Conservation (phyloP, 2,329 filamentous ascomycete genomes). For the Colletotrichum paranaense region DNA sequence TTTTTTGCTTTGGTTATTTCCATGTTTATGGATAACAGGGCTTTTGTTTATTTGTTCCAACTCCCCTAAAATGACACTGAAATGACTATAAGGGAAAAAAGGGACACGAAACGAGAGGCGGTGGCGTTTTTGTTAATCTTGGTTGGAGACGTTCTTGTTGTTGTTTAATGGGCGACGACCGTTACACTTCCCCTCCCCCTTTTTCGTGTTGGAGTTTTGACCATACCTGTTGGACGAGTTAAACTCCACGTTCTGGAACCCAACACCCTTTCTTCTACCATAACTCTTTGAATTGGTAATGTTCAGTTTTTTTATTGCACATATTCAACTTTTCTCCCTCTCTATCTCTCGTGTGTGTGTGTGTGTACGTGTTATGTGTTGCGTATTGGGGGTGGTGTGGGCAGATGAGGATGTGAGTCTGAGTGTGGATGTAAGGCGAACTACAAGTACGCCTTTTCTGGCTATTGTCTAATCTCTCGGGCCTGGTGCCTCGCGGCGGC, state of each 20-base stretch:
- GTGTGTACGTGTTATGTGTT: too few relatives aligned
- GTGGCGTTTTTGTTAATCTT: constrained; percentile 1
- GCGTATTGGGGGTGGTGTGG: too few relatives aligned
- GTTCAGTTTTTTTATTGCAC: constrained; percentile 1
- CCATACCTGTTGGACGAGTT: background rate
- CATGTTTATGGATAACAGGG: background rate
- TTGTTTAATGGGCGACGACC: background rate
- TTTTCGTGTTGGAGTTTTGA: background rate
- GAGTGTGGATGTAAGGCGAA: background rate
- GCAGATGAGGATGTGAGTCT: background rate
- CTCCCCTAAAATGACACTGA: background rate
- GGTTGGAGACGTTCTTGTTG: too few relatives aligned
- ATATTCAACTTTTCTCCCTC: background rate
- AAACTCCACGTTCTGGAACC: background rate
- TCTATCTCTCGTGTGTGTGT: too few relatives aligned
- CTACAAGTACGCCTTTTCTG: too few relatives aligned
- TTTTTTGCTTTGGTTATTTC: constrained; percentile 16
- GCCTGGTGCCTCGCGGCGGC: too few relatives aligned
- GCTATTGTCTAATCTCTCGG: too few relatives aligned
- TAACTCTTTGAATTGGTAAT: constrained; percentile 24
- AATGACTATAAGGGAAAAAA: background rate
- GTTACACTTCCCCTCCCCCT: background rate
- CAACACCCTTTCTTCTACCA: background rate
- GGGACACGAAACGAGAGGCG: background rate
- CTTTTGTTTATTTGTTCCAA: background rate